Conservation (phyloP, 495 filamentous ascomycete species). For the Trichoderma erinaceum region DNA sequence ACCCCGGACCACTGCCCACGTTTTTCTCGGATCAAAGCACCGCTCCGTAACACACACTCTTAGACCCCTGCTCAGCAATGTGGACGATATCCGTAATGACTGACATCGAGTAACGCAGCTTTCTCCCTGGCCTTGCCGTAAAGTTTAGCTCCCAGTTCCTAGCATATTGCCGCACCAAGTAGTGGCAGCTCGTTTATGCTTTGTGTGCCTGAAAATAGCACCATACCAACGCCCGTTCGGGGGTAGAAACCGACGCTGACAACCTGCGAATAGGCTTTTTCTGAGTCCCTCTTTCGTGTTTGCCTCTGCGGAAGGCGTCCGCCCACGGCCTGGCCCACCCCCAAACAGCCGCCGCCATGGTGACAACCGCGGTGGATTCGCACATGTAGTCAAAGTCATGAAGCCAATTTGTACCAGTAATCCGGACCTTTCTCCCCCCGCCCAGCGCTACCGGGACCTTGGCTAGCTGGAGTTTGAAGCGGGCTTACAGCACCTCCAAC, state of each 20-base stretch:
- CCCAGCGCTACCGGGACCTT: not conserved
- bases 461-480: not conserved
- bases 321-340: not conserved
- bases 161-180: not conserved
- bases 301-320: not conserved
- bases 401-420: constrained; percentile 1
- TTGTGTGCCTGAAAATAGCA: not conserved
- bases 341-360: not conserved
- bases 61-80: not conserved
- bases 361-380: not conserved
- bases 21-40: not conserved
- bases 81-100: not conserved
- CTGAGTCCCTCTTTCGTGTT: not conserved
- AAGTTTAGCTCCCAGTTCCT: not conserved
- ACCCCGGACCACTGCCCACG: not conserved
- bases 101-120: not conserved
- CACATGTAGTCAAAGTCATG: not conserved
- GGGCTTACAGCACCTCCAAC: not conserved
- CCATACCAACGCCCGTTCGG: not conserved
- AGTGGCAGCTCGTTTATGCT: constrained; percentile 5
- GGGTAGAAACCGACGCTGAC: not conserved
- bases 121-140: not conserved
- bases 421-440: not conserved
- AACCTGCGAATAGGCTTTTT: not conserved
- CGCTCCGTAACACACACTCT: not conserved